These are phyloP conservation scores for Acacia pycnantha DNA, from an alignment of 331 rosid species.

Conservation along the genomic window DNA sequence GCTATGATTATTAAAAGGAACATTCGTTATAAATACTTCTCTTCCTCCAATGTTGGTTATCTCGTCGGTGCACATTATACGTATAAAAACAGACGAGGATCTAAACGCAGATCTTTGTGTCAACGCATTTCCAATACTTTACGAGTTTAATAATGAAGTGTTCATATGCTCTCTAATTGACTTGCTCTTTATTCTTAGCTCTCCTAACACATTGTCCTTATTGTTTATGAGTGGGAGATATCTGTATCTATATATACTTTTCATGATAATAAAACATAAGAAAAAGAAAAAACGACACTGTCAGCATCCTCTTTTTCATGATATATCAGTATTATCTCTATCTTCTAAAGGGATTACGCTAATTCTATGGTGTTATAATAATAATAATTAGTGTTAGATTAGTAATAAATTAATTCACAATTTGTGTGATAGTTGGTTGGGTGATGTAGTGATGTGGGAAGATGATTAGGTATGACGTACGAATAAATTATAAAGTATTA, in stretches of 20 bases:
- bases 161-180: background rate
- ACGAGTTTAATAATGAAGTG: background rate
- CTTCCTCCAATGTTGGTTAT: background rate
- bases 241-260: too few relatives aligned
- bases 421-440: background rate
- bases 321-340: background rate
- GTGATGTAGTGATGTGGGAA: slow-evolving; percentile 6
- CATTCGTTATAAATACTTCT: background rate
- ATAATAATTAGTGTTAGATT: background rate
- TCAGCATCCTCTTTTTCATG: background rate
- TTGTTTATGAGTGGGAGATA: background rate
- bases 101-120: background rate
- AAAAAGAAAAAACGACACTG: background rate
- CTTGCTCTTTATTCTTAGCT: background rate
- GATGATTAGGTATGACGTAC: background rate
- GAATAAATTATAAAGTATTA: background rate
- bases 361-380: background rate
- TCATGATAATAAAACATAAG: background rate
- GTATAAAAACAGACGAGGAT: background rate
- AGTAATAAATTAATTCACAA: background rate
- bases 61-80: background rate
- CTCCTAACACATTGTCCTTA: background rate
- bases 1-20: background rate
- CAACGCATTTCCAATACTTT: background rate
- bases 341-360: background rate